These are phyloP conservation scores for Trichoderma simmonsii DNA, from an alignment of 2,329 filamentous ascomycete genomes.

Conservation along the genomic window DNA sequence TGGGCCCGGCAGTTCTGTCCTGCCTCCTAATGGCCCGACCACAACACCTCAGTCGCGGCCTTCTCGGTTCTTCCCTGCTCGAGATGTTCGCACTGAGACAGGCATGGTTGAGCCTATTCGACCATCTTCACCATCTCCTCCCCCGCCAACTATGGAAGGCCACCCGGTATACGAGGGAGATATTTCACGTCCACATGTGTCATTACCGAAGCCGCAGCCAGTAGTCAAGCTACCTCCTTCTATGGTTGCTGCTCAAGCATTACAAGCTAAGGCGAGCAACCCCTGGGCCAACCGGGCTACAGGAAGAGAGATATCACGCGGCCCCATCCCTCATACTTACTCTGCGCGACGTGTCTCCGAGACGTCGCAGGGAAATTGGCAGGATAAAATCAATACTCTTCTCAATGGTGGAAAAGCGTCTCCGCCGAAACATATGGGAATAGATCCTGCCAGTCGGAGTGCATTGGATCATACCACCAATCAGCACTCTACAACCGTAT, in stretches of 20 bases:
- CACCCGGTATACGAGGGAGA: slow-evolving; percentile 73
- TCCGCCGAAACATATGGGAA: slow-evolving; percentile 55
- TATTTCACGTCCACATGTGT: slow-evolving; percentile 62
- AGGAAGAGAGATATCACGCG: slow-evolving; percentile 31
- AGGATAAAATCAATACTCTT: slow-evolving; percentile 78
- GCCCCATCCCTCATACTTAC: slow-evolving; percentile 25
- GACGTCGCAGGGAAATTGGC: slow-evolving; percentile 58
- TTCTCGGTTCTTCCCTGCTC: slow-evolving; percentile 61
- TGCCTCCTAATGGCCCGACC: slow-evolving; percentile 30
- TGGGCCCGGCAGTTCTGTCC: slow-evolving; percentile 25
- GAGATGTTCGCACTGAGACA: slow-evolving; percentile 46
- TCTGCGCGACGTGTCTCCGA: slow-evolving; percentile 30
- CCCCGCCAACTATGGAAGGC: slow-evolving; percentile 65
- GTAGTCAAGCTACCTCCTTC: slow-evolving; percentile 77
- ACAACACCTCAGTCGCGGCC: slow-evolving; percentile 46
- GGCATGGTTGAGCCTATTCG: slow-evolving; percentile 38
- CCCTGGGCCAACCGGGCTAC: slow-evolving; percentile 37
- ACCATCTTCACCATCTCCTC: slow-evolving; percentile 62
- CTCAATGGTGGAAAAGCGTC: slow-evolving; percentile 65
- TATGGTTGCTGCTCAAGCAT: slow-evolving; percentile 25
- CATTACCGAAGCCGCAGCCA: slow-evolving; percentile 66
- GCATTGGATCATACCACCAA: slow-evolving; percentile 55
- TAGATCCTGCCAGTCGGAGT: slow-evolving; percentile 66
- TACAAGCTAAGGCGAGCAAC: slow-evolving; percentile 28
- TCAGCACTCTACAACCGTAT: slow-evolving; percentile 63